These are phyloP conservation scores for Ceratobasidium theobromae DNA, from an alignment of 1,284 basidiomycete species.

Conservation along the genomic window DNA sequence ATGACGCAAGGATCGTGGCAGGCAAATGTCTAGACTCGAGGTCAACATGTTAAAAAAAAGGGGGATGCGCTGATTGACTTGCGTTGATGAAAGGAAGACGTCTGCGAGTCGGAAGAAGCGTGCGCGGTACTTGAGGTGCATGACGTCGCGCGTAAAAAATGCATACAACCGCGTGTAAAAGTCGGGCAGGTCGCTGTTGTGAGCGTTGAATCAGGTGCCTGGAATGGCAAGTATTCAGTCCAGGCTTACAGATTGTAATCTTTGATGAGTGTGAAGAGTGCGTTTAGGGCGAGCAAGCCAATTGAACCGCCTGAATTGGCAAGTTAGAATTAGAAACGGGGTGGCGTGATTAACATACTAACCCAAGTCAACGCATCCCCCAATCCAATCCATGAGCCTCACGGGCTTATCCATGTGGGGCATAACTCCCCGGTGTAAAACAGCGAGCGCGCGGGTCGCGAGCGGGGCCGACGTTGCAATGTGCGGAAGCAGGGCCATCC, in stretches of 20 bases:
- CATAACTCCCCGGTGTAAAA: conserved; percentile 82
- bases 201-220: conserved; percentile 4
- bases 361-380: conserved; percentile 84
- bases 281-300: conserved; percentile 90
- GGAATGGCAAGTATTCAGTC: background rate
- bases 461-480: conserved; percentile 50
- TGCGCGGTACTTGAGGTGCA: conserved; percentile 91
- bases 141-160: conserved; percentile 81
- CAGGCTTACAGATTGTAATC: conserved; percentile 85
- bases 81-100: conserved; percentile 88
- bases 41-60: conserved; percentile 19
- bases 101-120: conserved; percentile 94
- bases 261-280: conserved; percentile 87
- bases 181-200: conserved; percentile 53
- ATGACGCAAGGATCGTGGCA: conserved; percentile 85
- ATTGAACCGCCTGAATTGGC: conserved; percentile 68
- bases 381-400: conserved; percentile 93
- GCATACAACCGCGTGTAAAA: conserved; percentile 95
- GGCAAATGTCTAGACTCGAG: conserved; percentile 70
- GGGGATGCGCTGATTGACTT: conserved; percentile 42
- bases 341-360: conserved; percentile 36
- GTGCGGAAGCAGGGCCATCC: conserved; percentile 70
- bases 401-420: conserved; percentile 76
- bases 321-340: background rate
- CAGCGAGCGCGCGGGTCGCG: conserved; percentile 65